phyloP scores from a whole-genome alignment of 768 basidiomycete genomes.

The Mycena vulgaris region DNA sequence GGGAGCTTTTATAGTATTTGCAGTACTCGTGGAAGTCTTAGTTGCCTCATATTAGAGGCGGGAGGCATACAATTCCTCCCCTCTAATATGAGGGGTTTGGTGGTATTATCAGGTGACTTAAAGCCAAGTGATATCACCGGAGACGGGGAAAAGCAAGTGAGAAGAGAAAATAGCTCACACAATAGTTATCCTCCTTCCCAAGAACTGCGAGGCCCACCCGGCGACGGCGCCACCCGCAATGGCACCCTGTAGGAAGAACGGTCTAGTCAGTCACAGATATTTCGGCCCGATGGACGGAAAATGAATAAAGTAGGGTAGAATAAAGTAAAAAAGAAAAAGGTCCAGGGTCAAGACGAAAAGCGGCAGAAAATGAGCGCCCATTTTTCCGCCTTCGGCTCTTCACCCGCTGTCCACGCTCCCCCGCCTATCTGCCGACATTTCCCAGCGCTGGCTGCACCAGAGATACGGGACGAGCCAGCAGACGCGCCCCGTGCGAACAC shows the following conservation, averaged over 20 bases:
- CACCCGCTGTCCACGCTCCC: constrained; percentile 16
- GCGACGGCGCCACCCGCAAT: constrained; percentile 77
- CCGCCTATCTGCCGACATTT: constrained; percentile 10
- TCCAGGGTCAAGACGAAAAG: constrained; percentile 18
- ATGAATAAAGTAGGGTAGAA: constrained; percentile 13
- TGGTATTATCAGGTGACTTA: no score
- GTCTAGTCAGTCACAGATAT: constrained; percentile 8
- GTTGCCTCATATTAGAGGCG: no score
- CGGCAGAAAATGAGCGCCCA: constrained; percentile 9
- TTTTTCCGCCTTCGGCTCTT: constrained; percentile 13
- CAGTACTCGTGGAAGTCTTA: no score
- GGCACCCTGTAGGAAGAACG: constrained; percentile 44
- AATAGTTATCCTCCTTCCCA: constrained; percentile 88
- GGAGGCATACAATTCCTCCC: no score
- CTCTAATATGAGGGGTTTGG: no score
- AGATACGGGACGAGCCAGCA: constrained; percentile 24
- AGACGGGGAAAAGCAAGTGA: constrained; percentile 8
- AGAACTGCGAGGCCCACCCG: constrained; percentile 79
- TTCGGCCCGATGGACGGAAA: neutral
- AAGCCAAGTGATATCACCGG: constrained; percentile 16
- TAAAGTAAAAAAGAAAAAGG: constrained; percentile 8
- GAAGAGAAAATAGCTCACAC: constrained; percentile 56
- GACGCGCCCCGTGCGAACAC: constrained; percentile 17
- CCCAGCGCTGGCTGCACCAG: constrained; percentile 15
- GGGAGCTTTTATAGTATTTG: no score